Conservation (phyloP, 2,329 filamentous ascomycete genomes). For the Venturia aucupariae region DNA sequence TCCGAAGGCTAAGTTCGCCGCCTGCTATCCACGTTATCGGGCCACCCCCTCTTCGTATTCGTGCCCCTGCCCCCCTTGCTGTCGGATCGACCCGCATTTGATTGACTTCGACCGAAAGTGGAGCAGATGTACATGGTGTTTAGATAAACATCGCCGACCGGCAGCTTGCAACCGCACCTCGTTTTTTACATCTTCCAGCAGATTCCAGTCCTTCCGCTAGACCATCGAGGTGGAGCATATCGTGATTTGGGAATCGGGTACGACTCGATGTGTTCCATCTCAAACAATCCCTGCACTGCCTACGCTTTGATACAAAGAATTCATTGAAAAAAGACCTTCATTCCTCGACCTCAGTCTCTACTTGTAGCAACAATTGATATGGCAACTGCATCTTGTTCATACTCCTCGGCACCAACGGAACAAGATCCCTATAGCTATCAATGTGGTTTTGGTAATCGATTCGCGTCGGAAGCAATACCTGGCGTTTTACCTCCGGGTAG, state of each 20-base stretch:
- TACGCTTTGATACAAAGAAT: not conserved
- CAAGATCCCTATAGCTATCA: constrained; percentile 20
- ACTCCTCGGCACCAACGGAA: not conserved
- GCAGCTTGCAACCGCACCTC: not conserved
- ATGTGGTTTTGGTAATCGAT: constrained; percentile 19
- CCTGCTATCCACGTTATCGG: not conserved
- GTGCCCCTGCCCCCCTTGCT: not conserved
- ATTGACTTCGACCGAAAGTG: not conserved
- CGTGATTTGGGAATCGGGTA: not conserved
- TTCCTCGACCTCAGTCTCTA: not conserved
- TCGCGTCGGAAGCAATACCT: constrained; percentile 18
- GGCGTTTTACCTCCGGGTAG: constrained; percentile 17
- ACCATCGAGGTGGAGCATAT: not conserved
- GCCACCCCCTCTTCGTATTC: not conserved
- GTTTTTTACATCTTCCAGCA: not conserved
- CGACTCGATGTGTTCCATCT: not conserved
- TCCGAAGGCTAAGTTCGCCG: not conserved
- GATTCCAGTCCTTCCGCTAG: not conserved
- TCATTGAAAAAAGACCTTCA: no score
- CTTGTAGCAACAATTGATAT: not conserved
- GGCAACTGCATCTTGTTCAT: not conserved
- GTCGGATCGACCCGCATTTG: not conserved
- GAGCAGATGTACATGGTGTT: not conserved
- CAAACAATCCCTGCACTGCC: not conserved
- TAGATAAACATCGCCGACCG: not conserved